Base-by-base conservation (phyloP, 192 early-diverging fungal species). In the Backusella luteola region DNA sequence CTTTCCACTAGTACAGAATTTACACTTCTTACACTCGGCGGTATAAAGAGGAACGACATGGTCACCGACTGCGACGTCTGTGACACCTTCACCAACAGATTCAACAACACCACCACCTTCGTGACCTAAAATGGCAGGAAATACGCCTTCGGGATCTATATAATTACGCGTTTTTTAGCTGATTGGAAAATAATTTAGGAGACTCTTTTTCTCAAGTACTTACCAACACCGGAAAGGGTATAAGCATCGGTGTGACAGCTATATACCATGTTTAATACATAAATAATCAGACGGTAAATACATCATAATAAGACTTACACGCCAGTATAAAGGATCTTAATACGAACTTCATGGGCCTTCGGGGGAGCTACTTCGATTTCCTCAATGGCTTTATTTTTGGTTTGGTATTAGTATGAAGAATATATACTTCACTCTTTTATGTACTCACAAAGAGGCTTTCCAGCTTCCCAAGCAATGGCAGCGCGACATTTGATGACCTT, bases 1-100 rank as follows among this genome's bases (percentile, higher is more conserved):
- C 85, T 99, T 99, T 76, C 93, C 93, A 78, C 92, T 94, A 76
- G 88, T 96, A 89, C 98, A 99, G 87, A 99, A 97, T 86, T 98
- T 98, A 93, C 98, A 99, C 79, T 95, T 81, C 46, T 89, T 81
- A 86, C 97, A 98, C 84, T 97, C 93, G 39, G 94, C 88, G 7
- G 90, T 93, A 84, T 94, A 99, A 32, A 98, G 89, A 23, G 98
- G 98, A 71, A 99, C 90, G 29, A 99, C 98, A 76, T 97, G 96
- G 81, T 99, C 98, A n/a, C 98, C 98, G 1, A 88, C 86, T 53
- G 87, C 80, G 34, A 99, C 93, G 39, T 90, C 91, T 35, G 98
- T 98, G 6, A 99, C 98, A 63, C 92, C 93, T 73, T 97, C 96
- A 75, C 98, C 98, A 17, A 99, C 90, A 41, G 95, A 96, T 84